Percentiles rank a stretch among this genome's conserved stretches.
phyloP scores from a whole-genome alignment of 768 basidiomycete species.

The Russula olivacea region DNA sequence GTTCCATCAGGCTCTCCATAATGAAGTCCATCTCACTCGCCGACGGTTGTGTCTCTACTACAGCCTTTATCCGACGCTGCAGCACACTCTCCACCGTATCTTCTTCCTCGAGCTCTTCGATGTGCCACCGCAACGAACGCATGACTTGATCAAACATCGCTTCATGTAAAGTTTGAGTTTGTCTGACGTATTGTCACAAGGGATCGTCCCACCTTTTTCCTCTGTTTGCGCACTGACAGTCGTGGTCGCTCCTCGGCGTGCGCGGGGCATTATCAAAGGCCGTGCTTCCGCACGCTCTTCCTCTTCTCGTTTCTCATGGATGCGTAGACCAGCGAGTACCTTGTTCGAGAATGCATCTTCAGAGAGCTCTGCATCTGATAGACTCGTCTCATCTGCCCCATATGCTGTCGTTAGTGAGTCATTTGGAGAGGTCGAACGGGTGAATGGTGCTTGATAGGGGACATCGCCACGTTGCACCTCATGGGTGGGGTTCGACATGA shows the following conservation, averaged over 20 bases:
- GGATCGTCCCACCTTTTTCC: constrained; percentile 34
- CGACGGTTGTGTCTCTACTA: constrained; percentile 34
- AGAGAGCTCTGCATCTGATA: constrained; percentile 37
- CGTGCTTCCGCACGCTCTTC: constrained; percentile 34
- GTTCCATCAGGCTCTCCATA: constrained; percentile 39
- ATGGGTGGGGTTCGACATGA: constrained; percentile 20
- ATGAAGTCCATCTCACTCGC: constrained; percentile 37
- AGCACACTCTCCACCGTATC: constrained; percentile 39
- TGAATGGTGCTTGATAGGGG: constrained; percentile 41
- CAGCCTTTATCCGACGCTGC: constrained; percentile 35
- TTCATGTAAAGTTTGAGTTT: constrained; percentile 21
- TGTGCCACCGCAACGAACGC: constrained; percentile 33
- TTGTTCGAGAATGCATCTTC: constrained; percentile 37
- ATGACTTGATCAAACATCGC: constrained; percentile 38
- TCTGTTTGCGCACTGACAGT: constrained; percentile 27
- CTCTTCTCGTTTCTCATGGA: constrained; percentile 35
- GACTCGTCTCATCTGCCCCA: constrained; percentile 40
- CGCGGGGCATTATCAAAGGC: constrained; percentile 32
- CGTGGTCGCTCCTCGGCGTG: constrained; percentile 28
- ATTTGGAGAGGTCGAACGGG: constrained; percentile 43
- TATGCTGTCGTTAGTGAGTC: constrained; percentile 46
- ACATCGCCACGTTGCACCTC: constrained; percentile 27
- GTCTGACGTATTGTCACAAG: neutral
- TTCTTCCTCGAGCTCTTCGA: constrained; percentile 41
- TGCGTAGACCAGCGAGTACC: constrained; percentile 33